These are phyloP conservation scores for Trichoderma koningii DNA, from an alignment of 2,329 filamentous ascomycete species.

Conservation along the genomic window DNA sequence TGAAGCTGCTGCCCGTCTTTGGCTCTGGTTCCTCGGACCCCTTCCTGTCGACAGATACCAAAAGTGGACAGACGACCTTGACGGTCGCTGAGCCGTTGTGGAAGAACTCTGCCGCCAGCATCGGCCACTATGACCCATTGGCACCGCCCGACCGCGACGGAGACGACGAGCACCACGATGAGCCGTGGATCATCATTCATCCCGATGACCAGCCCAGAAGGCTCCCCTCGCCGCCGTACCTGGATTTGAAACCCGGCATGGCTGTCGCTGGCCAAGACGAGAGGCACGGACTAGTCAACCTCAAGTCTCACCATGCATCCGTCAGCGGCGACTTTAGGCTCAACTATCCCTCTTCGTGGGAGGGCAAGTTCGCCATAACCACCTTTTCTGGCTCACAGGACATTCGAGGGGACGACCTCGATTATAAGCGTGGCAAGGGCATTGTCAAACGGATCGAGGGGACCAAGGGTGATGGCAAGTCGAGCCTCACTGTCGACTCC, in stretches of 20 bases:
- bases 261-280: neutral
- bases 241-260: constrained; percentile 10
- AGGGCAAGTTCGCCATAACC: constrained; percentile 46
- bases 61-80: constrained; percentile 47
- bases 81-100: constrained; percentile 49
- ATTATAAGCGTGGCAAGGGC: constrained; percentile 41
- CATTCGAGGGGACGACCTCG: constrained; percentile 48
- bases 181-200: constrained; percentile 32
- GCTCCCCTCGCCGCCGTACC: neutral
- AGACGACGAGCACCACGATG: constrained; percentile 19
- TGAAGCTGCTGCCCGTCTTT: constrained; percentile 50
- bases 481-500: constrained; percentile 38
- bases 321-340: constrained; percentile 49
- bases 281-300: constrained; percentile 36
- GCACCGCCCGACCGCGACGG: constrained; percentile 20
- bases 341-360: constrained; percentile 53
- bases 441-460: constrained; percentile 41
- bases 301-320: constrained; percentile 48
- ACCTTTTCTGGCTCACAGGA: constrained; percentile 46
- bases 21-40: constrained; percentile 34
- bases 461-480: constrained; percentile 46
- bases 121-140: neutral
- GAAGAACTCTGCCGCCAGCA: constrained; percentile 32
- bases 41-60: constrained; percentile 46
- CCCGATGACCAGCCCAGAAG: constrained; percentile 6